phyloP scores from a whole-genome alignment of 495 filamentous ascomycete species.

The Penicillium riverlandense region DNA sequence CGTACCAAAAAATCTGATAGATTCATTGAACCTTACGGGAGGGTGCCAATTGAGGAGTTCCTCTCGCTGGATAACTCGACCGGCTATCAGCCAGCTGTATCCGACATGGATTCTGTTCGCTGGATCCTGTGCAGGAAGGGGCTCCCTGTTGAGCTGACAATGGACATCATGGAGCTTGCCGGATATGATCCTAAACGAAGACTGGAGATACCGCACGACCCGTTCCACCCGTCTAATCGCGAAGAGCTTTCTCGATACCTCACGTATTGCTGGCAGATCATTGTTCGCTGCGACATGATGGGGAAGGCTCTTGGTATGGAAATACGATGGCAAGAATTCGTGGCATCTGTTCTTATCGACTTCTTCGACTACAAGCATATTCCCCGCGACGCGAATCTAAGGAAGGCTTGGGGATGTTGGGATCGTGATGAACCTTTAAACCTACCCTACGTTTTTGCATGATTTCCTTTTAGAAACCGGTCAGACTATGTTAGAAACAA shows the following conservation, averaged over 20 bases:
- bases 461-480: too few relatives aligned
- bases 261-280: conserved; percentile 12
- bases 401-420: too few relatives aligned
- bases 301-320: too few relatives aligned
- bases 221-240: conserved; percentile 12
- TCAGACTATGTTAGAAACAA: too few relatives aligned
- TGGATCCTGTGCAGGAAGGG: conserved; percentile 2
- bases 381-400: too few relatives aligned
- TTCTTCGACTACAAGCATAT: too few relatives aligned
- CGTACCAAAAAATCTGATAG: too few relatives aligned
- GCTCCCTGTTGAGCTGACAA: conserved; percentile 9
- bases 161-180: conserved; percentile 8
- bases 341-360: too few relatives aligned
- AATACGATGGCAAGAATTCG: too few relatives aligned
- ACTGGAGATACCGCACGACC: conserved; percentile 9
- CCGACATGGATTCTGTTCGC: background rate
- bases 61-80: background rate
- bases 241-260: conserved; percentile 6
- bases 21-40: background rate
- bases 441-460: too few relatives aligned
- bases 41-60: conserved; percentile 5
- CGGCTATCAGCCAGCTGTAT: background rate
- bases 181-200: conserved; percentile 2
- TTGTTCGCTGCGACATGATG: conserved; percentile 18
- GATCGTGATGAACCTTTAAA: too few relatives aligned